phyloP scores from a whole-genome alignment of 148 eudicot species.

The Silene conica region DNA sequence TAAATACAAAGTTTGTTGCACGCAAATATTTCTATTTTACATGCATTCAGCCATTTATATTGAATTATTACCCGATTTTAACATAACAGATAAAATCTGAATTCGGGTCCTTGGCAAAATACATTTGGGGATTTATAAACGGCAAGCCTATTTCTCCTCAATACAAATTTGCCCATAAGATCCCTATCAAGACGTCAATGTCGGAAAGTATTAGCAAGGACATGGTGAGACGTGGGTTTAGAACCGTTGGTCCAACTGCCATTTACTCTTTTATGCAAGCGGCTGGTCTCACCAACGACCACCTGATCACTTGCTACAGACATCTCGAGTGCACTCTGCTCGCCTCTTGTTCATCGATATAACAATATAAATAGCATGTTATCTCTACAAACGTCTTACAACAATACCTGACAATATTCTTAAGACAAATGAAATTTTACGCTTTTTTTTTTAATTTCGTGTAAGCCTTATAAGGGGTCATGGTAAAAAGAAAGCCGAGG shows the following conservation, averaged over 20 bases:
- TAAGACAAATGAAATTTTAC: neutral
- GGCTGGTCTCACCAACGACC: conserved; percentile 59
- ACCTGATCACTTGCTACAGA: conserved; percentile 47
- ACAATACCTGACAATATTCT: neutral
- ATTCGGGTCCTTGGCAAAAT: conserved; percentile 49
- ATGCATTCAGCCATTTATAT: neutral
- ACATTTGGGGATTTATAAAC: conserved; percentile 59
- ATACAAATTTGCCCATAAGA: conserved; percentile 36
- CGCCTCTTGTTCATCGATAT: neutral
- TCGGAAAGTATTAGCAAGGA: conserved; percentile 56
- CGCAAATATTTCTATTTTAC: too few species aligned
- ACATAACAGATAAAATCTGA: conserved; percentile 43
- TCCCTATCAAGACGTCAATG: conserved; percentile 55
- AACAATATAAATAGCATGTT: neutral
- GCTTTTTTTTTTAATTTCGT: neutral
- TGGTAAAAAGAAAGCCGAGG: neutral
- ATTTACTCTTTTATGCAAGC: conserved; percentile 61
- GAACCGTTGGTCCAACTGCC: conserved; percentile 51
- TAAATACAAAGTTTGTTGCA: neutral
- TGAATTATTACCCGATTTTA: neutral
- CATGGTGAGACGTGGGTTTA: conserved; percentile 48
- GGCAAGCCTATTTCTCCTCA: conserved; percentile 37
- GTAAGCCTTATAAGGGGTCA: neutral
- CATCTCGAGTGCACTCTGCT: conserved; percentile 35
- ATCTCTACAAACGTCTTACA: neutral